Percentiles rank a stretch among this genome's conserved stretches.
Evolutionary conservation across 2,329 filamentous ascomycete species (phyloP).

Genomic region (Fonsecaea multimorphosa): DNA sequence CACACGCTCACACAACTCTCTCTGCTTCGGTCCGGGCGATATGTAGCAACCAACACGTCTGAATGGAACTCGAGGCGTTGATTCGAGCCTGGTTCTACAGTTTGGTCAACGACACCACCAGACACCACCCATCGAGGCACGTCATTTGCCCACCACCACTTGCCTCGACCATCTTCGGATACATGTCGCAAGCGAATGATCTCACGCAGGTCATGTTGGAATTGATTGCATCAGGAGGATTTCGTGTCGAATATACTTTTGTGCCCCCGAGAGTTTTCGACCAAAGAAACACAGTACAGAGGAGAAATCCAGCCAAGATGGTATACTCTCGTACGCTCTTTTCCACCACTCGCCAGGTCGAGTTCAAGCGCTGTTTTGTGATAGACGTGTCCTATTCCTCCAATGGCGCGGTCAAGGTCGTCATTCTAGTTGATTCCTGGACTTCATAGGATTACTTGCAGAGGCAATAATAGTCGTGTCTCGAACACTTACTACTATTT

Average conservation of each 20-base stretch:
- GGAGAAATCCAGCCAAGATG: constrained; percentile 18
- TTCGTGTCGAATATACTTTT: constrained; percentile 15
- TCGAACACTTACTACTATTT: constrained; percentile 4
- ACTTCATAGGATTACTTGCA: constrained; percentile 23
- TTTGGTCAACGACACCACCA: constrained; percentile 17
- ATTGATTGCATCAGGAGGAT: constrained; percentile 10
- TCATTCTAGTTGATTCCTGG: constrained; percentile 13
- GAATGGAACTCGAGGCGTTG: constrained; percentile 16
- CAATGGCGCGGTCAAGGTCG: constrained; percentile 24
- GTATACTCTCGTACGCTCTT: constrained; percentile 19
- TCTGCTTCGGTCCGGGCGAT: constrained; percentile 5
- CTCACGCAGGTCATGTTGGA: constrained; percentile 20
- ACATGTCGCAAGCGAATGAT: constrained; percentile 31
- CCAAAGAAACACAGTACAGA: constrained; percentile 10
- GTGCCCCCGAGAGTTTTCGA: not conserved
- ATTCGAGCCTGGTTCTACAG: constrained; percentile 25
- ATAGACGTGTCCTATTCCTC: constrained; percentile 13
- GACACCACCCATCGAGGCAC: constrained; percentile 21
- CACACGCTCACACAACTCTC: constrained; percentile 4
- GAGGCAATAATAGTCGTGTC: not conserved
- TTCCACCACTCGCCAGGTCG: constrained; percentile 14
- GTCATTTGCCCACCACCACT: constrained; percentile 21
- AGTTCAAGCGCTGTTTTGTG: constrained; percentile 29
- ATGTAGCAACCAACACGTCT: constrained; percentile 15
- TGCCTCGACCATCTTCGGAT: constrained; percentile 16